Evolutionary conservation across 345 rosid genomes (phyloP).

Genomic region (Camelina laxa): DNA sequence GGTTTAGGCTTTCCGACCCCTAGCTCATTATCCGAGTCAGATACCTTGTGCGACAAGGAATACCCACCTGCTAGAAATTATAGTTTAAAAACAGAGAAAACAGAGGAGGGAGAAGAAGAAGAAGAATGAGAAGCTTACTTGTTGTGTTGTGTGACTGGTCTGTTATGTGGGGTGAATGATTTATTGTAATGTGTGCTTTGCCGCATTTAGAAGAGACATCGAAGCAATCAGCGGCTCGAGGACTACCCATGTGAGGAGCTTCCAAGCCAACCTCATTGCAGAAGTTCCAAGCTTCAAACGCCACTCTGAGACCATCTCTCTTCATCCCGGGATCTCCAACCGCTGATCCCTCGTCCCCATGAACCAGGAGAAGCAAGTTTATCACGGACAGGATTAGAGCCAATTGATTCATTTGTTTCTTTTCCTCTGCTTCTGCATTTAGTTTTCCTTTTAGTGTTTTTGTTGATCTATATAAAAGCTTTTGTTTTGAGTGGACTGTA

Average conservation of each 20-base stretch:
- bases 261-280: constrained; percentile 88
- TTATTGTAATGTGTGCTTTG: neutral
- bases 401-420: neutral
- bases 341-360: constrained; percentile 44
- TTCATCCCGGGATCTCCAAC: constrained; percentile 88
- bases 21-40: constrained; percentile 66
- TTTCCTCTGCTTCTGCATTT: constrained; percentile 6
- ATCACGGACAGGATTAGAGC: constrained; percentile 15
- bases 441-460: neutral
- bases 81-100: constrained; percentile 12
- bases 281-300: constrained; percentile 89
- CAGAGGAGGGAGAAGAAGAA: neutral
- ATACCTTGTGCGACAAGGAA: constrained; percentile 62
- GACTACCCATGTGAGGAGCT: constrained; percentile 82
- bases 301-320: constrained; percentile 75
- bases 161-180: neutral
- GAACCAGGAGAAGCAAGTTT: constrained; percentile 34
- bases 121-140: constrained; percentile 22
- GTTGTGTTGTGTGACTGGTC: neutral
- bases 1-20: constrained; percentile 53
- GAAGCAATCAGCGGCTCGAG: constrained; percentile 88
- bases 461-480: neutral
- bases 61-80: constrained; percentile 49
- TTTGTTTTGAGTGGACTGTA: constrained; percentile 25
- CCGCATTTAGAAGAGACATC: constrained; percentile 47